A percentile compares a stretch with the other conserved stretches of the same genome.
These are phyloP conservation scores for Tanacetum coccineum DNA, from an alignment of 129 eudicot genomes.

Conservation along the genomic window DNA sequence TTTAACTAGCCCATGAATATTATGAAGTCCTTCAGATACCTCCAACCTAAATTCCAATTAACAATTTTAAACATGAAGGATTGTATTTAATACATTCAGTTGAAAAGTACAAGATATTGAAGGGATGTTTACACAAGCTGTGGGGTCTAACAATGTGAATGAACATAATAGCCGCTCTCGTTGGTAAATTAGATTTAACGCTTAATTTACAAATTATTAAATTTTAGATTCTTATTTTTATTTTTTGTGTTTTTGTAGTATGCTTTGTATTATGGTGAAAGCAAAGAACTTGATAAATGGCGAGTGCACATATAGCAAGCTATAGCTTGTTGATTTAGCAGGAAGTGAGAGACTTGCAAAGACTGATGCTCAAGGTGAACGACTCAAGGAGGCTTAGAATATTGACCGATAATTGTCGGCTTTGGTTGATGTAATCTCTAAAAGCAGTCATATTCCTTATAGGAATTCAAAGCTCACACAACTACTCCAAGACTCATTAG, in stretches of 20 bases:
- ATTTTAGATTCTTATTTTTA: not conserved
- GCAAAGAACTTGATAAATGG: conserved; percentile 75
- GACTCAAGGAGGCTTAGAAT: conserved; percentile 97
- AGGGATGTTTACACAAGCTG: conserved; percentile 57
- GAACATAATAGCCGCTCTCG: conserved; percentile 99
- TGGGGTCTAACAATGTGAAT: conserved; percentile 95
- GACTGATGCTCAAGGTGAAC: conserved; percentile 92
- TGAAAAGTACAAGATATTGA: not conserved
- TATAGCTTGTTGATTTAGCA: conserved; percentile 98
- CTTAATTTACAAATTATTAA: not conserved
- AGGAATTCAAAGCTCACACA: conserved; percentile 97
- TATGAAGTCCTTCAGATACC: conserved; percentile 88
- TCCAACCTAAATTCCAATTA: conserved; percentile 52
- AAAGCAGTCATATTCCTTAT: conserved; percentile 91
- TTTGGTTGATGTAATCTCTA: conserved; percentile 92
- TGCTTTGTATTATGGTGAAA: conserved; percentile 84
- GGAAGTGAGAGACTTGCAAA: conserved; percentile 97
- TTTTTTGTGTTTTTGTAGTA: conserved; percentile 43
- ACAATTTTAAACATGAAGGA: conserved; percentile 13
- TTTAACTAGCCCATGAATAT: conserved; percentile 88
- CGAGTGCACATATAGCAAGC: conserved; percentile 93
- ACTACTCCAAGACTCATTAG: conserved; percentile 92
- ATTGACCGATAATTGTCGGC: conserved; percentile 92
- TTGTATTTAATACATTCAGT: not conserved
- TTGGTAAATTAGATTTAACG: conserved; percentile 43